These are phyloP conservation scores for Elaeis oleifera DNA, from an alignment of 202 grass and related monocot species.

Conservation along the genomic window DNA sequence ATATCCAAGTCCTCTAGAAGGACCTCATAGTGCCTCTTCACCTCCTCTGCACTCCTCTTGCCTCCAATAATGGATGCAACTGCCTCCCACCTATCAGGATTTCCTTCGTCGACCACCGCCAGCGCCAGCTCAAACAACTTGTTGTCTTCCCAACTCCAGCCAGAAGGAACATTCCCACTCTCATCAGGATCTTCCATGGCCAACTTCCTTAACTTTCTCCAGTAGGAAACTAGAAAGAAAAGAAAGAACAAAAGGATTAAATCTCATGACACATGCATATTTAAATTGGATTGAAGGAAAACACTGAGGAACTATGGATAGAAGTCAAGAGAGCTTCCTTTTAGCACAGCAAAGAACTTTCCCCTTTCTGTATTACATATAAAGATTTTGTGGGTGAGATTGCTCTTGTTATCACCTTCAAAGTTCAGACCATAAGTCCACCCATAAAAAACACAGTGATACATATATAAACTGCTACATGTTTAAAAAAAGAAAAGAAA, in stretches of 20 bases:
- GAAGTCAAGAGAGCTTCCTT: too few relatives aligned
- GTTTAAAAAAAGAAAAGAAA: too few relatives aligned
- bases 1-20: slow-evolving; percentile 22
- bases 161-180: background rate
- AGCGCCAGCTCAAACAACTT: slow-evolving; percentile 27
- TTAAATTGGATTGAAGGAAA: too few relatives aligned
- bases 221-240: background rate
- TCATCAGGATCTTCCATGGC: background rate
- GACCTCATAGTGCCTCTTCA: slow-evolving; percentile 26
- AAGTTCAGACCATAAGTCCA: too few relatives aligned
- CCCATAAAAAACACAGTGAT: too few relatives aligned
- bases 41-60: slow-evolving; percentile 31
- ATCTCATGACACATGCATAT: too few relatives aligned
- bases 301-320: too few relatives aligned
- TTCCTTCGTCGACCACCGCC: slow-evolving; percentile 26
- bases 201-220: slow-evolving; percentile 3
- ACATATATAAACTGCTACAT: too few relatives aligned
- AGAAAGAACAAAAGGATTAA: too few relatives aligned
- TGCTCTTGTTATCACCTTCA: background rate
- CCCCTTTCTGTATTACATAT: too few relatives aligned
- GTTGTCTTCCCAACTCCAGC: slow-evolving; percentile 34
- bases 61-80: slow-evolving; percentile 29
- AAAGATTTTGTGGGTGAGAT: background rate
- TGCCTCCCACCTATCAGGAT: slow-evolving; percentile 27
- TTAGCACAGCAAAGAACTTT: too few relatives aligned